Conservation (phyloP, 208 protist species). For the Trypanosoma caninum region DNA sequence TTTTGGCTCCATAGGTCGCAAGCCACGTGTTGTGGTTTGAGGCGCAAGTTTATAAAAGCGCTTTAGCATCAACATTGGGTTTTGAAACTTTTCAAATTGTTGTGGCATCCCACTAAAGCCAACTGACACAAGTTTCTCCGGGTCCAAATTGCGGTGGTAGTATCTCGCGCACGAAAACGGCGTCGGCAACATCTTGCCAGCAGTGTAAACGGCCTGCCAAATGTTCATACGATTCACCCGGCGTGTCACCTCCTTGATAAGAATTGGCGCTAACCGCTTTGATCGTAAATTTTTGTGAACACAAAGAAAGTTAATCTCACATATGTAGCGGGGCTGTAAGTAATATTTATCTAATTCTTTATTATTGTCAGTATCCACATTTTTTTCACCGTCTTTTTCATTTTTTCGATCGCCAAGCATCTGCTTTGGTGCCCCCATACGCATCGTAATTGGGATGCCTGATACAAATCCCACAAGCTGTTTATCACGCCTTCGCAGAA, state of each 20-base stretch:
- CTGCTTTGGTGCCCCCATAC: slow-evolving; percentile 53
- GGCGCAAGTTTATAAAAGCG: slow-evolving; percentile 61
- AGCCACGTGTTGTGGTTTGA: slow-evolving; percentile 38
- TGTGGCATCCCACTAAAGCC: slow-evolving; percentile 68
- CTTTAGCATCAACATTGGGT: slow-evolving; percentile 82
- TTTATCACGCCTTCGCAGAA: slow-evolving; percentile 89
- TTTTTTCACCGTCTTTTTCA: not conserved
- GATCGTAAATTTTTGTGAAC: slow-evolving; percentile 98
- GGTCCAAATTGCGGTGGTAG: slow-evolving; percentile 97
- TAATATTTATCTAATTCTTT: slow-evolving; percentile 15
- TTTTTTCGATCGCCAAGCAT: slow-evolving; percentile 10
- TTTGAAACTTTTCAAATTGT: slow-evolving; percentile 68
- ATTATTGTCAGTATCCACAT: not conserved
- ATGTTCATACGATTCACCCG: slow-evolving; percentile 95
- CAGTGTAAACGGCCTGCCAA: slow-evolving; percentile 98
- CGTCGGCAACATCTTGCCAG: slow-evolving; percentile 95
- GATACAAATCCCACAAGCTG: slow-evolving; percentile 97
- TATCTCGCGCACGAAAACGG: slow-evolving; percentile 95
- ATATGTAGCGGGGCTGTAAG: slow-evolving; percentile 77
- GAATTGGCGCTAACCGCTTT: slow-evolving; percentile 97
- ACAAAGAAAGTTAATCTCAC: slow-evolving; percentile 99
- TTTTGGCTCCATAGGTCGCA: slow-evolving; percentile 72
- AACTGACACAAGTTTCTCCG: slow-evolving; percentile 95
- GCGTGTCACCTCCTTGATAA: slow-evolving; percentile 99
- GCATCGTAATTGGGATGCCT: slow-evolving; percentile 91